Conservation (phyloP, 164 flowering plant species). For the Vitis vinifera region ASM3070453v1 NC_081817.1:6384501-6385000, state of each 20-base stretch:
- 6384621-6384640: slow-evolving; percentile 83
- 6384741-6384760: slow-evolving; percentile 78
- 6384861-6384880: slow-evolving; percentile 64
- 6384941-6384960: slow-evolving; percentile 75
- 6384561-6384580: background rate
- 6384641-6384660: slow-evolving; percentile 72
- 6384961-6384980: slow-evolving; percentile 92
- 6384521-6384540: slow-evolving; percentile 80
- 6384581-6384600: no score
- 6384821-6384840: slow-evolving; percentile 48
- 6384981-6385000: slow-evolving; percentile 93
- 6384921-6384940: slow-evolving; percentile 46
- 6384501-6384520: slow-evolving; percentile 60
- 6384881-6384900: slow-evolving; percentile 48
- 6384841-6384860: slow-evolving; percentile 58
- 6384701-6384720: slow-evolving; percentile 46
- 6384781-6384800: slow-evolving; percentile 72
- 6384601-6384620: slow-evolving; percentile 29
- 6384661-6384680: slow-evolving; percentile 51
- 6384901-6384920: slow-evolving; percentile 46
- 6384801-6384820: slow-evolving; percentile 73
- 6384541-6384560: background rate
- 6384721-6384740: slow-evolving; percentile 50
- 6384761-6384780: slow-evolving; percentile 61
- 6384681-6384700: slow-evolving; percentile 61